These are phyloP conservation scores for Bretziella fagacearum DNA, from an alignment of 2,329 filamentous ascomycete genomes.

Conservation along the genomic window DNA sequence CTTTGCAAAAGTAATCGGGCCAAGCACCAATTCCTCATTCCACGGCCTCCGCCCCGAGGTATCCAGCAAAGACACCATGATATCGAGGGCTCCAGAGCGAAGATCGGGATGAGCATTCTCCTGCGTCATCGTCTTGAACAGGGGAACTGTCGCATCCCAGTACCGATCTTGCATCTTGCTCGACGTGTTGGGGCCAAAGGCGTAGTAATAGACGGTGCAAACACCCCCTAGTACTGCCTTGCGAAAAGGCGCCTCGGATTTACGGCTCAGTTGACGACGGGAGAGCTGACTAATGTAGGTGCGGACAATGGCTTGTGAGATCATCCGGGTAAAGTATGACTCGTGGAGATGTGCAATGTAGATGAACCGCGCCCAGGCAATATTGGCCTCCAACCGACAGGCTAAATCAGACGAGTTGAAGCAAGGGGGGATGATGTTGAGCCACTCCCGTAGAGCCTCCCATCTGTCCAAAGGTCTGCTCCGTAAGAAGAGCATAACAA, in stretches of 20 bases:
- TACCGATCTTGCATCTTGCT: conserved; percentile 51
- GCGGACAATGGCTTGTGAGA: conserved; percentile 15
- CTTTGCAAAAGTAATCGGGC: conserved; percentile 39
- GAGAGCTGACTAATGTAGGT: conserved; percentile 12
- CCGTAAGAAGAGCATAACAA: conserved; percentile 62
- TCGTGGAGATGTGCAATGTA: conserved; percentile 53
- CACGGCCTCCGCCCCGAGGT: conserved; percentile 43
- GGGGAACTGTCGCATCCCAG: conserved; percentile 61
- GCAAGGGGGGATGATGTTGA: conserved; percentile 62
- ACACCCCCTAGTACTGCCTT: conserved; percentile 49
- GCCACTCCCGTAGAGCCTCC: conserved; percentile 57
- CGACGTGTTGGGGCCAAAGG: conserved; percentile 53
- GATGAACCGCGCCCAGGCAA: conserved; percentile 73
- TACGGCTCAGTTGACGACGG: conserved; percentile 18
- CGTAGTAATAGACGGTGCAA: conserved; percentile 68
- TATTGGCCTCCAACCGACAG: conserved; percentile 59
- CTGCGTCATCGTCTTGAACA: conserved; percentile 9
- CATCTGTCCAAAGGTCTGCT: conserved; percentile 45
- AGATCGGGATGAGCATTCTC: conserved; percentile 18
- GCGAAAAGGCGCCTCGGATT: conserved; percentile 40
- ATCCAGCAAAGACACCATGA: conserved; percentile 54
- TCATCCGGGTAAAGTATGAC: conserved; percentile 38
- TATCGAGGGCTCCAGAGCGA: conserved; percentile 41
- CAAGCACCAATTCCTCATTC: conserved; percentile 55
- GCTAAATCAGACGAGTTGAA: conserved; percentile 62